A percentile compares a stretch with the other conserved stretches of the same genome.
Conservation (phyloP, 2,329 filamentous ascomycete species). For the Chaetomium globosum region DNA sequence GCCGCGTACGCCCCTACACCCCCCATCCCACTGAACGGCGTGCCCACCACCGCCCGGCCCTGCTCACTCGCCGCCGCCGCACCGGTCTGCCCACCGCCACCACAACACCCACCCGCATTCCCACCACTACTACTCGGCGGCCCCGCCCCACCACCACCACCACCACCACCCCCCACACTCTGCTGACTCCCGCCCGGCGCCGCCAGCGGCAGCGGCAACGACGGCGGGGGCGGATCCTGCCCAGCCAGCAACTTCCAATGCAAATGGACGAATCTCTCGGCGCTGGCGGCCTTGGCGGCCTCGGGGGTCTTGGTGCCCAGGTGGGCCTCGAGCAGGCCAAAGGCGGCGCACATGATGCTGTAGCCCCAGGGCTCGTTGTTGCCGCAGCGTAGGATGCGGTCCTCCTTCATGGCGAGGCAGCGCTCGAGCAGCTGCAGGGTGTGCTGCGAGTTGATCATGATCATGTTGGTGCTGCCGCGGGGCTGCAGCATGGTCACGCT, state of each 20-base stretch:
- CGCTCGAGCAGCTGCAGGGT: conserved; percentile 64
- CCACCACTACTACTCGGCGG: background rate
- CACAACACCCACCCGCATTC: conserved; percentile 2
- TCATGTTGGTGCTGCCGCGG: conserved; percentile 60
- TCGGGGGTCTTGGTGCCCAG: conserved; percentile 60
- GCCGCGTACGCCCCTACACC: background rate
- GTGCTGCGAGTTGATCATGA: conserved; percentile 63
- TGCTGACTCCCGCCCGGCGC: conserved; percentile 24
- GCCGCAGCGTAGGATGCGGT: conserved; percentile 61
- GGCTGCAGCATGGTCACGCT: conserved; percentile 64
- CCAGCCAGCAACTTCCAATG: conserved; percentile 61
- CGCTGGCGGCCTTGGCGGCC: conserved; percentile 60
- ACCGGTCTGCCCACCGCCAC: conserved; percentile 5
- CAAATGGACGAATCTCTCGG: conserved; percentile 61
- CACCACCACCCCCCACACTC: conserved; percentile 3
- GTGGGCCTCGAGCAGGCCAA: conserved; percentile 62
- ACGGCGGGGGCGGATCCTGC: conserved; percentile 47
- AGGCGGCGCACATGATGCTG: conserved; percentile 63
- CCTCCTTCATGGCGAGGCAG: conserved; percentile 63
- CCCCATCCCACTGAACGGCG: conserved; percentile 4
- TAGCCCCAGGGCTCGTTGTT: conserved; percentile 68
- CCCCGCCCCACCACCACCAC: background rate
- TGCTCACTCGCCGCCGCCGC: background rate
- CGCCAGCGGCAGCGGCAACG: too few relatives aligned
- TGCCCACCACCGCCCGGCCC: background rate